Base-by-base conservation (phyloP, 345 rosid species). In the Fremontodendron californicum region DNA sequence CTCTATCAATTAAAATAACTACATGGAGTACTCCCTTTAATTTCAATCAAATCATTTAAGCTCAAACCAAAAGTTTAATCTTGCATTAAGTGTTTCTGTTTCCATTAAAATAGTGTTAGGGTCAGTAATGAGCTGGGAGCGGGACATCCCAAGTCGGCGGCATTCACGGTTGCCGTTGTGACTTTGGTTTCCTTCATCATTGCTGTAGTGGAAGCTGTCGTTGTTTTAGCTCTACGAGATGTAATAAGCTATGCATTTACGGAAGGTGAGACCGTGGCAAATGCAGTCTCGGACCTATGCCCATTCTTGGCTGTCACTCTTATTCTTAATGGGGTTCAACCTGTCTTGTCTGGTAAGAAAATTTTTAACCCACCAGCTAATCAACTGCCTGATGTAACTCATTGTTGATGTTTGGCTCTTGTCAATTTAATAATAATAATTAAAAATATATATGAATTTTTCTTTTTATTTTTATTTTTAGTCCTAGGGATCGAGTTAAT, bases 101-200 rank as follows among this genome's bases (percentile, higher is more conserved):
- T 9, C 35, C 18, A 11, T 57, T 69, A 4, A 2, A 70, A 71
- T 84, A 91, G 96, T 76, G 94, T 91, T 49, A 87, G 96, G 43
- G 91, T 90, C 11, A 82, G 96, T 82, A 91, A 91, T 68, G 96
- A 91, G 80, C 77, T 91, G 18, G 96, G 96, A 80, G 93, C 93
- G 0, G 91, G 89, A 23, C 87, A 91, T 79, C 93, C 94, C 2
- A 90, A 82, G 51, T 84, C 96, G 1, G 93, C 91, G 1, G 87
- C 87, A n/a, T 90, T 90, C 72, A 79, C 92, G 0, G 90, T 89
- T 0, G 52, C 77, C 0, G 78, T 86, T 0, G 89, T 87, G 61
- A 91, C 86, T 0, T 12, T 40, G 52, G 79, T 82, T 11, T 90
- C 94, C 0, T 84, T 90, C 66, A 27, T 83, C 3, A 76, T 91